Percentiles rank a stretch among this genome's conserved stretches.
These are phyloP conservation scores for Pyronema domesticum DNA, from an alignment of 495 filamentous ascomycete species.

Conservation along the genomic window DNA sequence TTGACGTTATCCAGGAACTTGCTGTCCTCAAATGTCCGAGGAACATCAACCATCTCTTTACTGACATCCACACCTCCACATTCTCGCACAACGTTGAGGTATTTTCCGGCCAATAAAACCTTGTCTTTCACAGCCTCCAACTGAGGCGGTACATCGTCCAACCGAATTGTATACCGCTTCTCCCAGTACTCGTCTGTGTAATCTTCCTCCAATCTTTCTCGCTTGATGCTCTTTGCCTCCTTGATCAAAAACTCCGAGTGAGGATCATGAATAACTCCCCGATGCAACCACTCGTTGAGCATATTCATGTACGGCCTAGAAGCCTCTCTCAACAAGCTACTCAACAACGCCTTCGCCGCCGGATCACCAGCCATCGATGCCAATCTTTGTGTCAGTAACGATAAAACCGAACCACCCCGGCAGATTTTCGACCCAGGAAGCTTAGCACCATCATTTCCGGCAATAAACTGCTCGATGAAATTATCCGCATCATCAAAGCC, in stretches of 20 bases:
- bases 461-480: constrained; percentile 61
- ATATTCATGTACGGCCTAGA: constrained; percentile 93
- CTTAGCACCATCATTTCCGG: constrained; percentile 62
- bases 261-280: constrained; percentile 84
- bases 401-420: constrained; percentile 80
- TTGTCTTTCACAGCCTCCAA: constrained; percentile 84
- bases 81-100: constrained; percentile 91
- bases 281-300: constrained; percentile 97
- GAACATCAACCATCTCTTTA: constrained; percentile 73
- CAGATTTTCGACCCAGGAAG: constrained; percentile 80
- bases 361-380: constrained; percentile 86
- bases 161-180: constrained; percentile 83
- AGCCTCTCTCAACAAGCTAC: constrained; percentile 64
- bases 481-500: constrained; percentile 73
- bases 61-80: constrained; percentile 92
- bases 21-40: constrained; percentile 73
- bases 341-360: constrained; percentile 60
- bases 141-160: constrained; percentile 80
- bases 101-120: constrained; percentile 86
- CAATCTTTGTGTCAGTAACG: constrained; percentile 64
- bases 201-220: constrained; percentile 81
- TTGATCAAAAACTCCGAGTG: constrained; percentile 88
- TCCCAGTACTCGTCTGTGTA: constrained; percentile 99
- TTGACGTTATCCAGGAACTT: constrained; percentile 86
- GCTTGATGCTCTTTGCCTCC: constrained; percentile 84